Percentiles rank a stretch among this genome's conserved stretches.
These are phyloP conservation scores for Chytriomyces sp. DNA, from an alignment of 192 early-diverging fungal genomes.

Conservation along the genomic window DNA sequence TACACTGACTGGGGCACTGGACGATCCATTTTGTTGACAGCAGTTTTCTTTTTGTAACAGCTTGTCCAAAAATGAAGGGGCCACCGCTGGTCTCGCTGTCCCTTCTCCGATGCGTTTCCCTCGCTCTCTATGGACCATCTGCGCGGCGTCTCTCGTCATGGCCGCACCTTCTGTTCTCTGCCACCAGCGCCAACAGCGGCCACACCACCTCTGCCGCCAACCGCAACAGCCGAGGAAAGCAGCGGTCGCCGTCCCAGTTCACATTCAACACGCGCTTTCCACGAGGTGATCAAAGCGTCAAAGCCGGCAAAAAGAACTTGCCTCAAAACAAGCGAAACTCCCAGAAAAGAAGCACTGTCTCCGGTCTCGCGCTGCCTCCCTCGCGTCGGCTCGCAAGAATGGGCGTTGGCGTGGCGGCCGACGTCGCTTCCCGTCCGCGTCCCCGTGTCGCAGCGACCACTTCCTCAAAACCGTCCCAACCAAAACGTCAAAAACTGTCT, in stretches of 20 bases:
- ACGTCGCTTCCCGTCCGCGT: neutral
- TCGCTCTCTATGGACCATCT: too few relatives aligned
- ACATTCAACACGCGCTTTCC: constrained; percentile 30
- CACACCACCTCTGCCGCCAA: neutral
- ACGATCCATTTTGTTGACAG: neutral
- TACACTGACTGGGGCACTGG: neutral
- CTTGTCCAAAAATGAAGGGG: too few relatives aligned
- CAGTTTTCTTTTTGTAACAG: neutral
- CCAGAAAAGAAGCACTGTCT: neutral
- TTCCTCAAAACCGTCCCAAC: neutral
- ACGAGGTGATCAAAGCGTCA: neutral
- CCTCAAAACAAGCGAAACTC: neutral
- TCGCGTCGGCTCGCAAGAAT: constrained; percentile 17
- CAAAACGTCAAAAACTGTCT: neutral
- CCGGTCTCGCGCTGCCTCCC: constrained; percentile 19
- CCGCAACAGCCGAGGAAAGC: neutral
- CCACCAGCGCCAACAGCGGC: too few relatives aligned
- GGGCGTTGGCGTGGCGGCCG: neutral
- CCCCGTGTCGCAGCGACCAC: neutral
- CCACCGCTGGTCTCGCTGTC: too few relatives aligned
- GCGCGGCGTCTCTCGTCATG: too few relatives aligned
- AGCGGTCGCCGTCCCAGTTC: constrained; percentile 9
- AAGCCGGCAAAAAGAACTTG: neutral
- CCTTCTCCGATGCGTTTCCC: too few relatives aligned
- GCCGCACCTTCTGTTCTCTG: too few relatives aligned